Base-by-base conservation (phyloP, 768 basidiomycete species). In the Boletus edulis region DNA sequence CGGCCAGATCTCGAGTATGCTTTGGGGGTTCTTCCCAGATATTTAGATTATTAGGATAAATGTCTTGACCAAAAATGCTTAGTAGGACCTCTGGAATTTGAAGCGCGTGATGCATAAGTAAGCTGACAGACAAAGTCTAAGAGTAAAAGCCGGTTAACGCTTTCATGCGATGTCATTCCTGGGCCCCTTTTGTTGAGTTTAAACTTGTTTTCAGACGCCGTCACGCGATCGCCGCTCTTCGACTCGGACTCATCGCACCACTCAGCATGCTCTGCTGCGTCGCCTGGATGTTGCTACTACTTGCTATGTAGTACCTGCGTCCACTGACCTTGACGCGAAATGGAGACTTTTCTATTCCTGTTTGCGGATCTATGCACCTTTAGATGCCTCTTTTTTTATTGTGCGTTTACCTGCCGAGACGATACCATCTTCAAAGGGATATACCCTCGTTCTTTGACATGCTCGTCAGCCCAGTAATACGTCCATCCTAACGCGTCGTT, bases 401-500 rank as follows among this genome's bases (percentile, higher is more conserved):
- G 22, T 55, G 76, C 15, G 72, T 83, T 14, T 83, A 80, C 58
- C 60, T 81, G 4, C 82, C 82, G 9, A 72, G 81, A 61, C 68
- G 66, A 37, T 56, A 49, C 17, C 52, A 57, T 41, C 62, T 87
- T 54, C 84, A 84, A 68, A 74, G 2, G 67, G 85, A 52, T 7
- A 59, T 4, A 43, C n/a, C n/a, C 7, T 13, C 20, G 38, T 15
- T 31, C 20, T 15, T 27, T n/a, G 14, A 29, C 39, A 0, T 31
- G n/a, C 11, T 52, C 12, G 31, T 46, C 34, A 35, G 13, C 34
- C 34, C 1, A 4, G 17, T 37, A n/a, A n/a, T n/a, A 2, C 34
- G 27, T 40, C 24, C 22, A 35, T 34, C 29, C 13, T 45, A 12
- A 49, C 47, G 15, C 20, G 2, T 48, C 37, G 39, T 45, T 22